Conservation (phyloP, 176 grass and related monocot genomes). For the Oryza australiensis region DNA sequence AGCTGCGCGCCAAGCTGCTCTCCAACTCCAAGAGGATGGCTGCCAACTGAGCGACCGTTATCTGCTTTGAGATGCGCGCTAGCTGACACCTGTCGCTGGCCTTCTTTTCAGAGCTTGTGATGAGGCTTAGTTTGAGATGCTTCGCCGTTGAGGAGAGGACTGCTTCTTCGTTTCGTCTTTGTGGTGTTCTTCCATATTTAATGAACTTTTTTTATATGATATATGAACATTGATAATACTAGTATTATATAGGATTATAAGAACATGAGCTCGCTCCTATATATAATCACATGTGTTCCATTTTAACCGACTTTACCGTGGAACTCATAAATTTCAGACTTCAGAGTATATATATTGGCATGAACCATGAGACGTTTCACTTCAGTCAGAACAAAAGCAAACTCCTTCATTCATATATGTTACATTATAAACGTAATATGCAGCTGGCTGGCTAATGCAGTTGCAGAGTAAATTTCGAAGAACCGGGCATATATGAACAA, state of each 20-base stretch:
- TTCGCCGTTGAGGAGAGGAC: not conserved
- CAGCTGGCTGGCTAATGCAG: no score
- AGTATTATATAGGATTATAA: not conserved
- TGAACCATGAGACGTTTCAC: no score
- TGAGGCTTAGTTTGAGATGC: not conserved
- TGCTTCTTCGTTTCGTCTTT: not conserved
- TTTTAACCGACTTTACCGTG: no score
- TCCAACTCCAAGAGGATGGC: not conserved
- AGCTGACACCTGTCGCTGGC: not conserved
- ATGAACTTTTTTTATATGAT: not conserved
- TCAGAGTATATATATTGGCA: no score
- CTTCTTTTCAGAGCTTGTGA: not conserved
- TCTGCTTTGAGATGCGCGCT: not conserved
- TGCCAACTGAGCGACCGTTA: not conserved
- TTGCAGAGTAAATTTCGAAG: no score
- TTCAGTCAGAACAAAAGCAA: no score
- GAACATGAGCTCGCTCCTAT: no score
- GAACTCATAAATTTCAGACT: no score
- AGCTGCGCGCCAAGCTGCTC: constrained; percentile 44
- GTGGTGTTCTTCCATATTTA: not conserved
- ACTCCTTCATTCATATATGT: no score
- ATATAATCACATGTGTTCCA: no score
- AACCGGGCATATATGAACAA: no score
- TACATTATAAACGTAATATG: no score
- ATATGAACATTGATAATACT: not conserved